phyloP scores from a whole-genome alignment of 352 stramenopile genomes.

The Globisporangium sylvaticum region DNA sequence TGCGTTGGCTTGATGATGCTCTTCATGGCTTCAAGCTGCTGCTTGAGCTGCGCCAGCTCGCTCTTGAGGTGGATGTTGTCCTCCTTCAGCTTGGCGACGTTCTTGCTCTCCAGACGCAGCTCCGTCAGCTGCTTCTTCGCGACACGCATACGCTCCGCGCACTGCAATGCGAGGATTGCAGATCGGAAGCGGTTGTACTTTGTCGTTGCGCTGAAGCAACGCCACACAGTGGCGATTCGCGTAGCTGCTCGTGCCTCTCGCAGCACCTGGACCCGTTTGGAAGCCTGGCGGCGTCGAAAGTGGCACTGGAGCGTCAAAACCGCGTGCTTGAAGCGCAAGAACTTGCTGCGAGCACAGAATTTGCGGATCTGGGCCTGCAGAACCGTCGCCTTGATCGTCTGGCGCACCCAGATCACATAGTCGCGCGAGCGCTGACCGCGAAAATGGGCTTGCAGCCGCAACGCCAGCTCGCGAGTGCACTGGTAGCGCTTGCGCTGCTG shows the following conservation, averaged over 20 bases:
- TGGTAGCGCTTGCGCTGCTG: conserved; percentile 33
- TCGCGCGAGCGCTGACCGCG: conserved; percentile 32
- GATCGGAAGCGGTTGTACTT: conserved; percentile 29
- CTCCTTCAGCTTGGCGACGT: conserved; percentile 67
- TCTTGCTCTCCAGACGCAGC: conserved; percentile 63
- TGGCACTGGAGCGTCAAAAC: conserved; percentile 50
- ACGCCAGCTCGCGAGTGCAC: conserved; percentile 27
- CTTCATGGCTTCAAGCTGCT: conserved; percentile 52
- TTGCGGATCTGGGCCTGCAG: conserved; percentile 47
- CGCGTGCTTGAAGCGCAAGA: conserved; percentile 30
- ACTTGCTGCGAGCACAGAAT: conserved; percentile 34
- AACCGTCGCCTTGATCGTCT: conserved; percentile 25
- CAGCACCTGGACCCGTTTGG: conserved; percentile 27
- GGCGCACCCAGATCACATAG: conserved; percentile 40
- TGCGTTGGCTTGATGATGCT: conserved; percentile 17
- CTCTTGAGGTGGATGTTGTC: conserved; percentile 73
- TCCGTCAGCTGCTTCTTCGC: conserved; percentile 37
- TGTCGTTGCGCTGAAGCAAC: conserved; percentile 24
- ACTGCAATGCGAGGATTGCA: conserved; percentile 52
- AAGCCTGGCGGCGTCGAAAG: conserved; percentile 37
- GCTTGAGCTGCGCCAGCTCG: conserved; percentile 51
- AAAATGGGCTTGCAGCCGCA: conserved; percentile 42
- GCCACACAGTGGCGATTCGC: conserved; percentile 35
- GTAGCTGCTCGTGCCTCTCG: conserved; percentile 47
- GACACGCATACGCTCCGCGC: conserved; percentile 32